Conservation (phyloP, 257 asterid genomes). For the Penstemon eatonii region DNA sequence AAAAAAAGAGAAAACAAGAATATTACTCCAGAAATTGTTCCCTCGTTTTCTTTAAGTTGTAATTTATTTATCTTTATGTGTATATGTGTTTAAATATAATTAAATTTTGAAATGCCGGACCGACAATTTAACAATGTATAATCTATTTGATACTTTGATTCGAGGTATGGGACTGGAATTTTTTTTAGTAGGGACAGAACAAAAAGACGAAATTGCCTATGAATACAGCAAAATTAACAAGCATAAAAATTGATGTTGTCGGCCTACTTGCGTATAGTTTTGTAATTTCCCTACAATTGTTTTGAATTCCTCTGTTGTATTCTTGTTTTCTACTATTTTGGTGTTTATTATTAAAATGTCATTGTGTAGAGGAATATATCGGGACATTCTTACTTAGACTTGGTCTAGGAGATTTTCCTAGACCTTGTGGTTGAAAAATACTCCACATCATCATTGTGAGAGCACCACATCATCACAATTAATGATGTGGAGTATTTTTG, state of each 20-base stretch:
- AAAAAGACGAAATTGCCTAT: constrained; percentile 31
- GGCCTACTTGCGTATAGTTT: constrained; percentile 39
- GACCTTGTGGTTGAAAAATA: no score
- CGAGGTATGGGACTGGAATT: constrained; percentile 10
- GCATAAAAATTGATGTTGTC: constrained; percentile 29
- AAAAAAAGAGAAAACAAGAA: constrained; percentile 16
- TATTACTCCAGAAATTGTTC: constrained; percentile 24
- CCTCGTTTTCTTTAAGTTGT: neutral
- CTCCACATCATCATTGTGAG: no score
- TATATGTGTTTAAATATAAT: neutral
- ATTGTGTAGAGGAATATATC: constrained; percentile 10
- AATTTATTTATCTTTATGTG: neutral
- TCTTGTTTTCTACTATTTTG: neutral
- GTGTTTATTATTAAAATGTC: constrained; percentile 6
- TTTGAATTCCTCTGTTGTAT: neutral
- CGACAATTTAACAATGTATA: constrained; percentile 8
- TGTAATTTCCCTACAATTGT: constrained; percentile 22
- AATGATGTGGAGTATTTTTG: no score
- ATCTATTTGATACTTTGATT: neutral
- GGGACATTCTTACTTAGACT: no score
- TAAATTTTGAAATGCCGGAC: constrained; percentile 8
- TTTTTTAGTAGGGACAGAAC: constrained; percentile 6
- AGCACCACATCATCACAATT: no score
- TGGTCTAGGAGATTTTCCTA: no score
- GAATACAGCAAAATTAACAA: constrained; percentile 15